Base-by-base conservation (phyloP, 1,284 basidiomycete species). In the Ceratobasidium sp. region DNA sequence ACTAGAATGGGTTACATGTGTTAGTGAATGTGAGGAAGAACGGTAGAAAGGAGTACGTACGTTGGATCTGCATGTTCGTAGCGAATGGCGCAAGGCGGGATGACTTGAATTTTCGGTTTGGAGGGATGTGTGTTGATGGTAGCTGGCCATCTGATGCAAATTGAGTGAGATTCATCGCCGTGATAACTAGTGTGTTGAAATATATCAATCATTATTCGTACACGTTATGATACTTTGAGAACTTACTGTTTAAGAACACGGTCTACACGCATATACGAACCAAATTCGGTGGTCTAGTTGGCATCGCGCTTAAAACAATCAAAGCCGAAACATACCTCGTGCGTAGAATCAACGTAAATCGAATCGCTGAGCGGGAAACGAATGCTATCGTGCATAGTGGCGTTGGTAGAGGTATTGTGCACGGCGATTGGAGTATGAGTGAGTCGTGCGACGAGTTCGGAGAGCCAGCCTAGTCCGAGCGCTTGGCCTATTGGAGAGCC, bases 311-410 rank as follows among this genome's bases (percentile, higher is more conserved):
- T 2, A 8, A 54, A 11, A 11, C n/a, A 13, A 1, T 17, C 17
- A 28, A 84, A 17, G 10, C 28, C 20, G 7, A 1, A 7, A 37
- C 61, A 39, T 60, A 94, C 93, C 81, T 95, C 94, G 77, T 94
- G 93, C 0, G 93, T 94, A 0, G 94, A 93, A 82, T 95, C 94
- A 3, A 94, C 94, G 80, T 96, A 97, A 49, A 97, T 85, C 76
- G 87, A 89, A 80, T 97, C 91, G 67, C 90, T 86, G 5, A 96
- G 86, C 3, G 95, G 95, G 90, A 96, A 96, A 0, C 89, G 93
- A 33, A 87, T 86, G 0, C 87, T 84, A 80, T 90, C 89, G 75
- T 90, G 87, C 37, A 96, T 86, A 0, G 95, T 97, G 7, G 89
- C 85, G 81, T 97, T 97, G 37, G 92, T 94, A 0, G 90, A 90